These are phyloP conservation scores for Rubia yunnanensis DNA, from an alignment of 257 asterid species.

Conservation along the genomic window DNA sequence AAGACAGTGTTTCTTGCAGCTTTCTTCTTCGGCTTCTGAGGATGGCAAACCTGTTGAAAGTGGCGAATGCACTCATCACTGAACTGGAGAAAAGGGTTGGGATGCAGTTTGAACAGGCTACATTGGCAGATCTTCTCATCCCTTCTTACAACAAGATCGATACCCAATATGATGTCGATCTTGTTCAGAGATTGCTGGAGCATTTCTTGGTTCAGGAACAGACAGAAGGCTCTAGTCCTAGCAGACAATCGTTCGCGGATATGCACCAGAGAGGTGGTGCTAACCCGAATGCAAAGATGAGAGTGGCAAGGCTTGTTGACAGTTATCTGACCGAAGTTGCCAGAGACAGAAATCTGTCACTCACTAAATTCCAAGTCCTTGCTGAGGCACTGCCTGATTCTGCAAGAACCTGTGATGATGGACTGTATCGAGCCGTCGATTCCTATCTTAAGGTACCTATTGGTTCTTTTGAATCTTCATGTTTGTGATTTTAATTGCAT, in stretches of 20 bases:
- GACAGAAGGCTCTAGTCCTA: constrained; percentile 63
- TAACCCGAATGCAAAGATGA: constrained; percentile 62
- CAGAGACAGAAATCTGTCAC: constrained; percentile 60
- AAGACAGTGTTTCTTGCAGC: constrained; percentile 73
- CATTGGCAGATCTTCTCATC: constrained; percentile 61
- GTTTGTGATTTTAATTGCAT: no score
- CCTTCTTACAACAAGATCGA: constrained; percentile 60
- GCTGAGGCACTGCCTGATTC: constrained; percentile 90
- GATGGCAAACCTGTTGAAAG: constrained; percentile 77
- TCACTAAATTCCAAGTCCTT: constrained; percentile 80
- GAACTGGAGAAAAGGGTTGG: constrained; percentile 92
- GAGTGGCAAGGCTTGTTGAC: constrained; percentile 90
- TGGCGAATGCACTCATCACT: constrained; percentile 80
- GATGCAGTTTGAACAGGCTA: constrained; percentile 90
- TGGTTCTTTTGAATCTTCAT: not conserved
- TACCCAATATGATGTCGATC: constrained; percentile 70
- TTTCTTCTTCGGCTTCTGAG: constrained; percentile 67
- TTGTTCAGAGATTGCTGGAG: constrained; percentile 86
- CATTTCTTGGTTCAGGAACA: constrained; percentile 89
- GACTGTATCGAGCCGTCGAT: constrained; percentile 81
- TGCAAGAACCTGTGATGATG: constrained; percentile 82
- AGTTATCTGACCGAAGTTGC: constrained; percentile 90
- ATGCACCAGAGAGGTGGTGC: constrained; percentile 31
- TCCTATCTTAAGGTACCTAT: constrained; percentile 85
- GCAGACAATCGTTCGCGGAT: constrained; percentile 44